Conservation (phyloP, 768 basidiomycete genomes). For the Hygrocybe coccinea region DNA sequence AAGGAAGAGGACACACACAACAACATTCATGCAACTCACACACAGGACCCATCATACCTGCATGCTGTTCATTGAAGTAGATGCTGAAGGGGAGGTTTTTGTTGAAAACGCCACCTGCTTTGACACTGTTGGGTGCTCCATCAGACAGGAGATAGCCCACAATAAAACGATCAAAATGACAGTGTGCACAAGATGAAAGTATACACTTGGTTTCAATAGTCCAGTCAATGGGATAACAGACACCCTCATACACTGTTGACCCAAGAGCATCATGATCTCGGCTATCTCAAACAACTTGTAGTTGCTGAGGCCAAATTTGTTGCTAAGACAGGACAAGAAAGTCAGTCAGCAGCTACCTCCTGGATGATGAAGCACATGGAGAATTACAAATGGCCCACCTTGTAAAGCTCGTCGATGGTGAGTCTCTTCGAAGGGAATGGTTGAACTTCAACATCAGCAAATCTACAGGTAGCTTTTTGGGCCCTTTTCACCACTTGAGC, state of each 20-base stretch:
- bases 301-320: slow-evolving; percentile 47
- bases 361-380: neutral
- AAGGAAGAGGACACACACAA: slow-evolving; percentile 25
- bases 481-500: too few relatives aligned
- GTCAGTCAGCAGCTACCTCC: neutral
- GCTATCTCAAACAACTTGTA: slow-evolving; percentile 46
- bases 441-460: slow-evolving; percentile 4
- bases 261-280: slow-evolving; percentile 44
- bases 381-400: slow-evolving; percentile 34
- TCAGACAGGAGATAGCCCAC: slow-evolving; percentile 37
- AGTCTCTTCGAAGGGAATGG: slow-evolving; percentile 43
- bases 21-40: slow-evolving; percentile 30
- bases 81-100: slow-evolving; percentile 28
- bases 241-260: slow-evolving; percentile 41
- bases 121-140: slow-evolving; percentile 18
- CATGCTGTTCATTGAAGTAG: slow-evolving; percentile 40
- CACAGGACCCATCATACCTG: slow-evolving; percentile 34
- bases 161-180: slow-evolving; percentile 20
- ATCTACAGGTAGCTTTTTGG: too few relatives aligned
- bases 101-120: slow-evolving; percentile 38
- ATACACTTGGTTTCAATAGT: slow-evolving; percentile 18
- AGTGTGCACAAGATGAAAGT: slow-evolving; percentile 19
- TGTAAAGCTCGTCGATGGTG: slow-evolving; percentile 38
- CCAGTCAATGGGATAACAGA: slow-evolving; percentile 18
- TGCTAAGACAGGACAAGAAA: slow-evolving; percentile 24